Conservation (phyloP, 495 filamentous ascomycete species). For the Mycothermus thermophilus region DNA sequence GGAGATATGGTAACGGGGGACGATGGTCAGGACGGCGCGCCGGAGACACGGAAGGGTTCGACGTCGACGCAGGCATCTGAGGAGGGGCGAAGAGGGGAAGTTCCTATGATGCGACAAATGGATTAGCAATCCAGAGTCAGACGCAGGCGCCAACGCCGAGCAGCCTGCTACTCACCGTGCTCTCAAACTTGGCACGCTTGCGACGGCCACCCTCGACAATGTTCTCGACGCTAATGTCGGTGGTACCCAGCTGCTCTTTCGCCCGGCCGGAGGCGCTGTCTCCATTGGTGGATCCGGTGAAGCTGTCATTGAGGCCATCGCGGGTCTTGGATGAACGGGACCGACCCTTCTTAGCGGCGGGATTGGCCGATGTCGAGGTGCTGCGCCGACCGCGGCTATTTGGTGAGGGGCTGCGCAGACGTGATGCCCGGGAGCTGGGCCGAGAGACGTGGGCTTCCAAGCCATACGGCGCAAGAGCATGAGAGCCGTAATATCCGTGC, state of each 20-base stretch:
- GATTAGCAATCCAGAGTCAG: conserved; percentile 5
- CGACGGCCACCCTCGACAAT: conserved; percentile 93
- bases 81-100: conserved; percentile 87
- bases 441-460: conserved; percentile 47
- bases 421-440: conserved; percentile 51
- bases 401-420: conserved; percentile 74
- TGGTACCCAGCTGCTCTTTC: conserved; percentile 76
- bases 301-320: conserved; percentile 48
- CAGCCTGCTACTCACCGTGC: conserved; percentile 54
- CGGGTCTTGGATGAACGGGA: conserved; percentile 57
- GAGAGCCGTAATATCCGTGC: conserved; percentile 14
- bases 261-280: conserved; percentile 63
- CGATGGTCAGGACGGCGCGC: conserved; percentile 53
- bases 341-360: conserved; percentile 45
- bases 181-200: conserved; percentile 94
- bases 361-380: conserved; percentile 48
- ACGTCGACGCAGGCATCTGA: conserved; percentile 76
- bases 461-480: conserved; percentile 36
- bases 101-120: conserved; percentile 45
- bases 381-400: conserved; percentile 61
- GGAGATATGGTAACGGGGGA: conserved; percentile 52
- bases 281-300: conserved; percentile 64
- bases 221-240: conserved; percentile 93
- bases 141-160: not conserved
- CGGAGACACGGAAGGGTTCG: conserved; percentile 84